Conservation (phyloP, 1,284 basidiomycete genomes). For the Takashimella koratensis region DNA sequence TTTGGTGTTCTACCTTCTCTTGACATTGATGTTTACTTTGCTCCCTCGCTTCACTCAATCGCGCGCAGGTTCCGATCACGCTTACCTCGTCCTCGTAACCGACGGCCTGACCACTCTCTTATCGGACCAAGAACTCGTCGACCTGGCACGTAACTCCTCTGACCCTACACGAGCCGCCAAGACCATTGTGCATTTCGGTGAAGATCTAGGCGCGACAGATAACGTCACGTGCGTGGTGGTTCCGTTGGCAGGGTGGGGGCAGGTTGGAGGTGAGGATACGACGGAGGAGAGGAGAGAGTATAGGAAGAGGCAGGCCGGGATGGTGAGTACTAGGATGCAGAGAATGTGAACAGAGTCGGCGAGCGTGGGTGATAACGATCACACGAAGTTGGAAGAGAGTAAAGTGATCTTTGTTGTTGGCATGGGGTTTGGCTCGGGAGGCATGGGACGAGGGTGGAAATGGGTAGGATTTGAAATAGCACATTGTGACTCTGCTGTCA, state of each 20-base stretch:
- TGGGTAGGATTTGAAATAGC: no score
- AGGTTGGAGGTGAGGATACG: slow-evolving; percentile 64
- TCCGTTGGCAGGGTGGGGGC: slow-evolving; percentile 88
- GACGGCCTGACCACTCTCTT: slow-evolving; percentile 89
- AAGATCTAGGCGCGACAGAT: slow-evolving; percentile 85
- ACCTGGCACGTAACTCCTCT: slow-evolving; percentile 69
- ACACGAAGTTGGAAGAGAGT: no score
- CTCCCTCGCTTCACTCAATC: not conserved
- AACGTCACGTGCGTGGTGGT: slow-evolving; percentile 91
- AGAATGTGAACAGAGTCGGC: slow-evolving; percentile 33
- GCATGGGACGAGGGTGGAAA: no score
- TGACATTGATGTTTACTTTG: not conserved
- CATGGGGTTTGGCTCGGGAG: no score
- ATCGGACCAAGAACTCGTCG: slow-evolving; percentile 91
- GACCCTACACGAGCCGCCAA: slow-evolving; percentile 78
- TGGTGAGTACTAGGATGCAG: slow-evolving; percentile 47
- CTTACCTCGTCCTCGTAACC: slow-evolving; percentile 74
- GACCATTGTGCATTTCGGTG: slow-evolving; percentile 78
- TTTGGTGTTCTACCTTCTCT: not conserved
- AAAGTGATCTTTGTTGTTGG: no score
- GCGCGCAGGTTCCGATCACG: slow-evolving; percentile 65
- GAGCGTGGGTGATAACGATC: not conserved
- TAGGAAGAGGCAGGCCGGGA: slow-evolving; percentile 62
- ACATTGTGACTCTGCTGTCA: no score
- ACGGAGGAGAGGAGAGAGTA: slow-evolving; percentile 80